phyloP scores from a whole-genome alignment of 352 stramenopile genomes.

The Globisporangium paddicum region DNA sequence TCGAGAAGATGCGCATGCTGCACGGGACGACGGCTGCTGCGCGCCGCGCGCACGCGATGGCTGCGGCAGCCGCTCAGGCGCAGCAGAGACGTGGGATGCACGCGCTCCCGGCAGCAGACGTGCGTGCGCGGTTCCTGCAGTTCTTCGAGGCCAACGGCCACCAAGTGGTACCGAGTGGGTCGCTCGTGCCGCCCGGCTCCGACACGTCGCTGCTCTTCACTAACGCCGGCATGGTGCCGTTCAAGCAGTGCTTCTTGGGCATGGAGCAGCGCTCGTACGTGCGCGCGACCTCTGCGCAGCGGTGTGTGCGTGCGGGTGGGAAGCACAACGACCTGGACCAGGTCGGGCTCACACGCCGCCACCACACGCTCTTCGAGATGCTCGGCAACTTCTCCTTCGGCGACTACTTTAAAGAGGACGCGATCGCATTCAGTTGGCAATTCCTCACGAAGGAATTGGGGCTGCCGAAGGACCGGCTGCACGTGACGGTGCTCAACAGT shows the following conservation, averaged over 20 bases:
- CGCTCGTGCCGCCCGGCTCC: constrained; percentile 79
- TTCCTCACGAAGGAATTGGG: constrained; percentile 91
- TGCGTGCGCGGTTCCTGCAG: constrained; percentile 53
- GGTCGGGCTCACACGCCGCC: constrained; percentile 95
- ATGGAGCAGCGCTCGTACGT: constrained; percentile 77
- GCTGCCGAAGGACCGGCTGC: constrained; percentile 46
- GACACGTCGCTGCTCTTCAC: constrained; percentile 94
- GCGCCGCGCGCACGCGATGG: constrained; percentile 1
- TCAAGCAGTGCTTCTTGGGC: constrained; percentile 90
- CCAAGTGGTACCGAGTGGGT: constrained; percentile 54
- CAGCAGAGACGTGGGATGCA: constrained; percentile 26
- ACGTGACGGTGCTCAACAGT: constrained; percentile 63
- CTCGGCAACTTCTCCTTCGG: constrained; percentile 98
- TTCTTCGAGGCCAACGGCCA: constrained; percentile 69
- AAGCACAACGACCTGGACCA: constrained; percentile 99
- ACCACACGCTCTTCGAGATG: constrained; percentile 99
- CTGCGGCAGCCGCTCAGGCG: not conserved
- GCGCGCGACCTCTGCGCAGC: constrained; percentile 93
- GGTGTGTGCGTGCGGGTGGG: constrained; percentile 95
- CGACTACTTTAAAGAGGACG: constrained; percentile 97
- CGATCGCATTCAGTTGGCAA: constrained; percentile 92
- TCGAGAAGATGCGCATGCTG: constrained; percentile 5
- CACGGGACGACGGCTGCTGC: not conserved
- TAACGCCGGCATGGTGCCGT: constrained; percentile 97
- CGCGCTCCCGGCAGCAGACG: constrained; percentile 31